Conservation (phyloP, 139 green algal species). For the Picochlorum sp. region DNA sequence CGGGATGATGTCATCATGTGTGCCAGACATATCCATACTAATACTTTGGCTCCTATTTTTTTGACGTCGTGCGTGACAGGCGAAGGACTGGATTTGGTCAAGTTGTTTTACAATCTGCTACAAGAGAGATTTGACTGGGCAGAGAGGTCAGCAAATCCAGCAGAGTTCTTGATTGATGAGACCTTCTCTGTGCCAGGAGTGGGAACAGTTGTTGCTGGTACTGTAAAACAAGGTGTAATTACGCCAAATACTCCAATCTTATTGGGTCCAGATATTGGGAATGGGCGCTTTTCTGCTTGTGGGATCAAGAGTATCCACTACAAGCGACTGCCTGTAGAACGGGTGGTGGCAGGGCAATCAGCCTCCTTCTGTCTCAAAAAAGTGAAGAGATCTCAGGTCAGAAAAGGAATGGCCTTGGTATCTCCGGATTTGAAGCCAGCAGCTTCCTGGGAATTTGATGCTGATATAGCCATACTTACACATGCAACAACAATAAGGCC, state of each 20-base stretch:
- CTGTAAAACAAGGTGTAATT: constrained; percentile 73
- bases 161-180: constrained; percentile 87
- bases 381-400: constrained; percentile 57
- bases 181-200: constrained; percentile 78
- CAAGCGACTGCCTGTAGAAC: constrained; percentile 5
- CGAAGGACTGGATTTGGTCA: constrained; percentile 67
- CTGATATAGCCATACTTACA: constrained; percentile 85
- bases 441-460: constrained; percentile 78
- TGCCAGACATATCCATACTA: constrained; percentile 68
- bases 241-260: constrained; percentile 50
- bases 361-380: constrained; percentile 81
- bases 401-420: constrained; percentile 88
- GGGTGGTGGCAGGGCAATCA: constrained; percentile 81
- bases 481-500: constrained; percentile 87
- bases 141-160: constrained; percentile 16
- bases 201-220: constrained; percentile 83
- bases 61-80: constrained; percentile 78
- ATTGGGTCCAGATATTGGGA: constrained; percentile 68
- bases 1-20: constrained; percentile 73
- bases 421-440: constrained; percentile 43
- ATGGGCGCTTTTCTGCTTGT: constrained; percentile 66
- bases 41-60: constrained; percentile 82
- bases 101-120: constrained; percentile 80
- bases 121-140: constrained; percentile 68
- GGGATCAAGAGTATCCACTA: constrained; percentile 83